These are phyloP conservation scores for Gypsophila paniculata DNA, from an alignment of 179 eudicot genomes.

Conservation along the genomic window DNA sequence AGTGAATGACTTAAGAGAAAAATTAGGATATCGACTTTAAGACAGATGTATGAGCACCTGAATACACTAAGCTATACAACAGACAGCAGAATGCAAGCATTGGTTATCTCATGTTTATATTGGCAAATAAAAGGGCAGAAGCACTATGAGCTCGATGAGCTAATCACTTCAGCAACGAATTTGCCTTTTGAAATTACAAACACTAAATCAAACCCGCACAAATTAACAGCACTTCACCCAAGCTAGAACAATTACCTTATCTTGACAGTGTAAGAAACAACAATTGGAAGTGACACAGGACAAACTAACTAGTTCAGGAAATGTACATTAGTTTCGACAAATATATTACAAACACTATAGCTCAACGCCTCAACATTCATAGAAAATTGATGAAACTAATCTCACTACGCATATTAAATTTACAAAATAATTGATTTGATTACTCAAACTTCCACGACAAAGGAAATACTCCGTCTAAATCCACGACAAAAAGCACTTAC, in stretches of 20 bases:
- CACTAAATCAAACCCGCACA: background rate
- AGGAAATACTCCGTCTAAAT: too few relatives aligned
- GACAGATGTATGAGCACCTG: slow-evolving; percentile 29
- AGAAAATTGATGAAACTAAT: too few relatives aligned
- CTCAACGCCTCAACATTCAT: too few relatives aligned
- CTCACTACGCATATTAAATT: too few relatives aligned
- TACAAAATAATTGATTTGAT: too few relatives aligned
- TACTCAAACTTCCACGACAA: too few relatives aligned
- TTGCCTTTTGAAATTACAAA: background rate
- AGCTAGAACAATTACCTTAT: background rate
- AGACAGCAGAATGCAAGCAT: slow-evolving; percentile 37
- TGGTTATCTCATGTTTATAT: slow-evolving; percentile 32
- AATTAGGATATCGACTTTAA: background rate
- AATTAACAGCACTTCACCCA: background rate
- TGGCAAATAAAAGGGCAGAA: slow-evolving; percentile 34
- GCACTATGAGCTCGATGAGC: slow-evolving; percentile 23
- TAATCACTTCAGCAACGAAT: slow-evolving; percentile 28
- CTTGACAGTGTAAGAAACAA: background rate
- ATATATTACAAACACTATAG: too few relatives aligned
- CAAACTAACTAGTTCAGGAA: too few relatives aligned
- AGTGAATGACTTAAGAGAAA: background rate
- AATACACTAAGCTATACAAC: slow-evolving; percentile 34
- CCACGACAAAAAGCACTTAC: too few relatives aligned
- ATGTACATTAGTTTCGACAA: too few relatives aligned
- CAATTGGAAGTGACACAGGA: background rate